Evolutionary conservation across 1,139 yeast genomes (phyloP).

Genomic region (Pneumocystis jirovecii): DNA sequence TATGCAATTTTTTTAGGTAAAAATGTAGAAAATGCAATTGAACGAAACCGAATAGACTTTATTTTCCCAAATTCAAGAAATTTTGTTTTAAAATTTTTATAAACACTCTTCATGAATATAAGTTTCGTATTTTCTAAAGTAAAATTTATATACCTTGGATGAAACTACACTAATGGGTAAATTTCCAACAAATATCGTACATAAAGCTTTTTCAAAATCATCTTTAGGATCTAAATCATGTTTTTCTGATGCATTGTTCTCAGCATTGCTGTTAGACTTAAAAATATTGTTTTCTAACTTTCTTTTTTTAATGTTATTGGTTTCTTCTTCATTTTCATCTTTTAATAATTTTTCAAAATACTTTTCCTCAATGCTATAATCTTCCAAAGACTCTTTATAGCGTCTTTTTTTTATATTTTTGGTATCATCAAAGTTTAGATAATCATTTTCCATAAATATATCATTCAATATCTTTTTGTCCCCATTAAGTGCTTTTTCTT

Average conservation of each 20-base stretch:
- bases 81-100: constrained; percentile 11
- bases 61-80: constrained; percentile 39
- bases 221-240: neutral
- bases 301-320: neutral
- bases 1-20: constrained; percentile 88
- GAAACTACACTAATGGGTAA: constrained; percentile 52
- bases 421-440: neutral
- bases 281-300: neutral
- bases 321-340: neutral
- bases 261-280: neutral
- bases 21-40: constrained; percentile 77
- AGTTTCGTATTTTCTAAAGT: constrained; percentile 19
- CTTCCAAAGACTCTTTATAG: neutral
- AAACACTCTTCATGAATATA: constrained; percentile 4
- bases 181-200: constrained; percentile 83
- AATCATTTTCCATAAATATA: neutral
- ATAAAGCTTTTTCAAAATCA: constrained; percentile 48
- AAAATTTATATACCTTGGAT: constrained; percentile 44
- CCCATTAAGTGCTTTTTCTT: neutral
- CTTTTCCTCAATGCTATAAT: neutral
- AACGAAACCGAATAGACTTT: constrained; percentile 72
- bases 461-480: neutral
- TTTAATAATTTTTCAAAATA: neutral
- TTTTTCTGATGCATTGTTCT: neutral
- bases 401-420: neutral